Percentiles rank a stretch among this genome's conserved stretches.
phyloP scores from a whole-genome alignment of 345 rosid genomes.

The Acer negundo region DNA sequence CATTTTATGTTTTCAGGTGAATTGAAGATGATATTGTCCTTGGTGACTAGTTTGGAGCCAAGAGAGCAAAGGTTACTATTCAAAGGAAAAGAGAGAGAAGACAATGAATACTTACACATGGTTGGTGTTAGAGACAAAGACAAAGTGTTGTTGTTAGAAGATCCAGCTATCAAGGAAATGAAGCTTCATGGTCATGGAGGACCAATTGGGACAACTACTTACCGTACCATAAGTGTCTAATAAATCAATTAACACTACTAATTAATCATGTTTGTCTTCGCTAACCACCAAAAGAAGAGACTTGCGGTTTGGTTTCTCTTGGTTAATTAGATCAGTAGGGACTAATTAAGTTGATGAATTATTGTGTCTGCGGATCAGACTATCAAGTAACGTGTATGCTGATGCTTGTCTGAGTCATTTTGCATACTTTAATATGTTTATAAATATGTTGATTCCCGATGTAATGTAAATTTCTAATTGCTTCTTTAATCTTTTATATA shows the following conservation, averaged over 20 bases:
- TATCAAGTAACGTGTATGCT: constrained; percentile 28
- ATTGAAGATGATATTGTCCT: constrained; percentile 73
- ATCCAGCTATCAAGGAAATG: constrained; percentile 82
- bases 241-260: background rate
- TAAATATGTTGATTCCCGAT: constrained; percentile 11
- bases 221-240: constrained; percentile 58
- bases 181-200: constrained; percentile 29
- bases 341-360: background rate
- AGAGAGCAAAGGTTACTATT: constrained; percentile 78
- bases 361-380: constrained; percentile 7
- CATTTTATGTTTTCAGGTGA: constrained; percentile 54
- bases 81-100: constrained; percentile 93
- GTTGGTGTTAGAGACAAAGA: constrained; percentile 87
- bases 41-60: constrained; percentile 73
- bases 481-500: background rate
- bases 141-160: constrained; percentile 76
- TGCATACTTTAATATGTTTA: constrained; percentile 7
- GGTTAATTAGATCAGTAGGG: constrained; percentile 4
- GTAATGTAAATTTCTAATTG: background rate
- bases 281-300: constrained; percentile 17
- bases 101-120: constrained; percentile 82
- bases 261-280: background rate
- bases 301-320: background rate
- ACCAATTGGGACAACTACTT: constrained; percentile 34
- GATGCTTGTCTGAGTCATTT: constrained; percentile 32